Conservation (phyloP, 176 grass and related monocot genomes). For the Zoysia pacifica region DNA sequence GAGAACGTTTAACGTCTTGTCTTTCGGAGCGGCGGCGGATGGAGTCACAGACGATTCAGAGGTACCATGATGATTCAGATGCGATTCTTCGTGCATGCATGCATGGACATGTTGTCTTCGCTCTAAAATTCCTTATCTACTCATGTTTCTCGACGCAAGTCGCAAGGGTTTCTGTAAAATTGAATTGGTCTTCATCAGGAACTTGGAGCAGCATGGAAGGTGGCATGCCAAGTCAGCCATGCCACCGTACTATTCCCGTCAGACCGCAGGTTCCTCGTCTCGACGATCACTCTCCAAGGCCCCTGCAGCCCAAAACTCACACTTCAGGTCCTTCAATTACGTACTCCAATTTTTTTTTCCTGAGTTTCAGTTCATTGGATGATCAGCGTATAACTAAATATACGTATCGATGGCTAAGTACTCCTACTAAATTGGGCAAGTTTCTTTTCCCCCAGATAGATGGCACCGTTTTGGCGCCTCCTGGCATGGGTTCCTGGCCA, state of each 20-base stretch:
- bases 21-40: constrained; percentile 64
- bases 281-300: constrained; percentile 60
- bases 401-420: not conserved
- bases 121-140: not conserved
- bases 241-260: constrained; percentile 58
- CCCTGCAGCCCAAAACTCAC: constrained; percentile 60
- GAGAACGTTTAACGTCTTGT: constrained; percentile 50
- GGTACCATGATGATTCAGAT: constrained; percentile 41
- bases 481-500: constrained; percentile 42
- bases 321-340: constrained; percentile 50
- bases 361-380: not conserved
- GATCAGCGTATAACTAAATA: not conserved
- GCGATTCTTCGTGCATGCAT: not conserved
- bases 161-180: not conserved
- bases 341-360: not conserved
- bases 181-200: constrained; percentile 46
- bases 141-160: not conserved
- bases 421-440: not conserved
- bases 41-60: constrained; percentile 62
- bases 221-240: constrained; percentile 49
- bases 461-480: constrained; percentile 54
- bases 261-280: constrained; percentile 49
- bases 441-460: constrained; percentile 56
- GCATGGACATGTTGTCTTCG: not conserved
- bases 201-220: constrained; percentile 63